These are phyloP conservation scores for Rauvolfia tetraphylla DNA, from an alignment of 257 asterid genomes.

Conservation along the genomic window DNA sequence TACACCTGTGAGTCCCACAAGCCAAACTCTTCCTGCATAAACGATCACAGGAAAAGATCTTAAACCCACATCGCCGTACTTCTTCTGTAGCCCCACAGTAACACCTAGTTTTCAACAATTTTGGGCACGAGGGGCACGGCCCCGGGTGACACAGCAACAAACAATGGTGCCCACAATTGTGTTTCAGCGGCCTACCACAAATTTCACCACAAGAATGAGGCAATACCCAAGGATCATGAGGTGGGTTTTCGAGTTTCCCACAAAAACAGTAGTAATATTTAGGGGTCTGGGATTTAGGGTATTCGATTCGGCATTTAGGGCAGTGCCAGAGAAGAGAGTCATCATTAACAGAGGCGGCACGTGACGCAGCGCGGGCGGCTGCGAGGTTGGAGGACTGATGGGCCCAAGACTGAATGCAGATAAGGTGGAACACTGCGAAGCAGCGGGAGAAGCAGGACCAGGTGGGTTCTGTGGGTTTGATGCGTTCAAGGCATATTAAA, in stretches of 20 bases:
- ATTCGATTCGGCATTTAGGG: conserved; percentile 89
- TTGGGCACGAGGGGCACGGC: conserved; percentile 92
- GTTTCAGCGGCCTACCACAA: conserved; percentile 60
- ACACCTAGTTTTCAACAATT: conserved; percentile 58
- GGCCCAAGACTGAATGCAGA: conserved; percentile 93
- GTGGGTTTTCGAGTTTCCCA: conserved; percentile 74
- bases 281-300: conserved; percentile 60
- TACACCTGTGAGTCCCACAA: conserved; percentile 69
- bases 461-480: conserved; percentile 75
- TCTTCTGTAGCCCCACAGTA: conserved; percentile 76
- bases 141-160: conserved; percentile 88
- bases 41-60: conserved; percentile 63
- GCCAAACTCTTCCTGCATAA: conserved; percentile 49
- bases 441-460: conserved; percentile 91
- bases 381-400: conserved; percentile 65
- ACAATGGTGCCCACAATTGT: conserved; percentile 82
- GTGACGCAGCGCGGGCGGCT: conserved; percentile 70
- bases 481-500: conserved; percentile 91
- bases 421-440: conserved; percentile 86
- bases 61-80: conserved; percentile 81
- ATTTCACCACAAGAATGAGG: conserved; percentile 96
- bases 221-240: conserved; percentile 84
- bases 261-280: conserved; percentile 68
- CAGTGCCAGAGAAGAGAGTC: conserved; percentile 70
- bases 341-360: conserved; percentile 59